Percentiles rank a stretch among this genome's conserved stretches.
Evolutionary conservation across 352 stramenopile species (phyloP).

Genomic region (Pythium periplocum): DNA sequence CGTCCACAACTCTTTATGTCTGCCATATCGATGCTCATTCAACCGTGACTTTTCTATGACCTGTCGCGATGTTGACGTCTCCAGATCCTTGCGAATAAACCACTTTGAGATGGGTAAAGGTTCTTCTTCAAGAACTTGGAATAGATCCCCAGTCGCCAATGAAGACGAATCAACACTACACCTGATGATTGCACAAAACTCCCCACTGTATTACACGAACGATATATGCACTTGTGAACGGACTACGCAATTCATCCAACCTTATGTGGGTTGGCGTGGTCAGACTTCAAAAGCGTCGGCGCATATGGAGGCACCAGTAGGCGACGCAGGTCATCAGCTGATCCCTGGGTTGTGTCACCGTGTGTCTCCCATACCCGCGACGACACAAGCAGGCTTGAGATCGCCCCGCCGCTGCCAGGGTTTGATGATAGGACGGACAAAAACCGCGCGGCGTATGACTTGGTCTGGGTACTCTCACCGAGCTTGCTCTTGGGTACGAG

Average conservation of each 20-base stretch:
- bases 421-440: constrained; percentile 81
- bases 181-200: not conserved
- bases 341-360: constrained; percentile 74
- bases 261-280: constrained; percentile 83
- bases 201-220: not conserved
- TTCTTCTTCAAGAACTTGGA: too few species aligned
- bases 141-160: constrained; percentile 3
- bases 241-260: constrained; percentile 36
- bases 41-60: not conserved
- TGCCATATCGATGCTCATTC: not conserved
- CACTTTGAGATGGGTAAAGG: too few species aligned
- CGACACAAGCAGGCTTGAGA: constrained; percentile 72
- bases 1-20: not conserved
- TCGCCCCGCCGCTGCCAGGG: constrained; percentile 74
- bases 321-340: constrained; percentile 71
- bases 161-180: not conserved
- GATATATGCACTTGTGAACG: not conserved
- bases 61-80: not conserved
- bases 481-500: constrained; percentile 78
- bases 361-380: constrained; percentile 82
- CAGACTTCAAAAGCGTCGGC: constrained; percentile 67
- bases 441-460: constrained; percentile 79
- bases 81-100: not conserved
- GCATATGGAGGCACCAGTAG: constrained; percentile 69
- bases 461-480: constrained; percentile 73